These are phyloP conservation scores for Punctularia strigosozonata DNA, from an alignment of 768 basidiomycete species.

Conservation along the genomic window DNA sequence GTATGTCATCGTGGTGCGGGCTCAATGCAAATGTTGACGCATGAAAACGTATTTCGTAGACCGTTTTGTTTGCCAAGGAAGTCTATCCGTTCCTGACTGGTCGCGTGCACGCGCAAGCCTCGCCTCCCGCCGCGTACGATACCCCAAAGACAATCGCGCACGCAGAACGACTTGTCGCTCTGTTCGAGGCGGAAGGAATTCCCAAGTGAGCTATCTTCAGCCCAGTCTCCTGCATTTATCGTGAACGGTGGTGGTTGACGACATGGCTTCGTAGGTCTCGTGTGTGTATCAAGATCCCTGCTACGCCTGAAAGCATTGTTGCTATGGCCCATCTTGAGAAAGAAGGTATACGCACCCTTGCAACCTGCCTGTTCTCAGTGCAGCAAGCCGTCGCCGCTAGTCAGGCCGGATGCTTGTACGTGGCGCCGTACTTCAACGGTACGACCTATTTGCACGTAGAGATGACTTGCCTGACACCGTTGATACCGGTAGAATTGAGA, in stretches of 20 bases:
- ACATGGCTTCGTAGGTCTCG: slow-evolving; percentile 20
- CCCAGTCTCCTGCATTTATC: background rate
- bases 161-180: slow-evolving; percentile 26
- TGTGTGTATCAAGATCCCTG: slow-evolving; percentile 49
- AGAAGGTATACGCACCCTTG: slow-evolving; percentile 39
- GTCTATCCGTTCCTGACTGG: slow-evolving; percentile 29
- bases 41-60: slow-evolving; percentile 17
- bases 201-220: slow-evolving; percentile 17
- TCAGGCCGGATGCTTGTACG: slow-evolving; percentile 39
- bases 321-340: slow-evolving; percentile 35
- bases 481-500: slow-evolving; percentile 23
- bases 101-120: slow-evolving; percentile 33
- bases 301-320: slow-evolving; percentile 37
- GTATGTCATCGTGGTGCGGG: slow-evolving; percentile 14
- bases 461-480: background rate
- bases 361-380: slow-evolving; percentile 41
- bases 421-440: slow-evolving; percentile 51
- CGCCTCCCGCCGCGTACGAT: slow-evolving; percentile 29
- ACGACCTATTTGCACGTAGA: slow-evolving; percentile 4
- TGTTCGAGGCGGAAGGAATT: slow-evolving; percentile 32
- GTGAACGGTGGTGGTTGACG: background rate
- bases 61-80: slow-evolving; percentile 30
- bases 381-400: slow-evolving; percentile 44
- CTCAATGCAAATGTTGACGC: background rate
- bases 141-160: slow-evolving; percentile 29